These are phyloP conservation scores for Phytophthora rubi DNA, from an alignment of 352 stramenopile species.

Conservation along the genomic window DNA sequence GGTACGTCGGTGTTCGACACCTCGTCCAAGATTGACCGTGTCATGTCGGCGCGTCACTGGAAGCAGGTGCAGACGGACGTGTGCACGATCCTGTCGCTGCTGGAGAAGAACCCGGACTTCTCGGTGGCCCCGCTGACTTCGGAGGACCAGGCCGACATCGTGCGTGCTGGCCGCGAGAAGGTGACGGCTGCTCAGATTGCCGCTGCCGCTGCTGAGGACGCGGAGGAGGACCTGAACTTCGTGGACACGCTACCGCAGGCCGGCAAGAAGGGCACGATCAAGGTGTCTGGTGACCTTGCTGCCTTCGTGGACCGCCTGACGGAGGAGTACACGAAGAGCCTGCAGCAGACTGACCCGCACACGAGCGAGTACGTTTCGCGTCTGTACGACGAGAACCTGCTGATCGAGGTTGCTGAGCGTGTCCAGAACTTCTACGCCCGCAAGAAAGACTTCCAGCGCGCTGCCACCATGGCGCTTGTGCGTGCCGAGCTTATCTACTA, in stretches of 20 bases:
- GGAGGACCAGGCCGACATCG: constrained; percentile 88
- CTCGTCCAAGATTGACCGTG: constrained; percentile 84
- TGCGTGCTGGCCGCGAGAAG: constrained; percentile 73
- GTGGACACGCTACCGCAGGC: constrained; percentile 75
- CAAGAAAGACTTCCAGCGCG: constrained; percentile 75
- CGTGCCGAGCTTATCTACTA: constrained; percentile 97
- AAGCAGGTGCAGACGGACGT: constrained; percentile 74
- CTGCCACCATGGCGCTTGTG: constrained; percentile 91
- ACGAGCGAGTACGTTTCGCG: constrained; percentile 95
- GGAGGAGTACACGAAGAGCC: constrained; percentile 98
- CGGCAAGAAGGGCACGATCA: constrained; percentile 83
- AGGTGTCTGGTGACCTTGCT: constrained; percentile 89
- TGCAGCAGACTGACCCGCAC: constrained; percentile 97
- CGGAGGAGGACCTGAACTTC: constrained; percentile 90
- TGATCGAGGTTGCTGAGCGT: constrained; percentile 87
- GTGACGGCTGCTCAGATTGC: constrained; percentile 68
- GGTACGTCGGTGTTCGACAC: constrained; percentile 86
- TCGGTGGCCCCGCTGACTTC: constrained; percentile 71
- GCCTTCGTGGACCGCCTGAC: constrained; percentile 93
- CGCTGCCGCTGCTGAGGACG: constrained; percentile 52
- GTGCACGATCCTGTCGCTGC: constrained; percentile 66
- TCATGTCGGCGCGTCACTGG: constrained; percentile 85
- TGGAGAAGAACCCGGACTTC: constrained; percentile 88
- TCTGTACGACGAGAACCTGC: constrained; percentile 93
- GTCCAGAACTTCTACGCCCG: constrained; percentile 93